A percentile compares a stretch with the other conserved stretches of the same genome.
Evolutionary conservation across 2,329 filamentous ascomycete species (phyloP).

Genomic region (Geosmithia putterillii): DNA sequence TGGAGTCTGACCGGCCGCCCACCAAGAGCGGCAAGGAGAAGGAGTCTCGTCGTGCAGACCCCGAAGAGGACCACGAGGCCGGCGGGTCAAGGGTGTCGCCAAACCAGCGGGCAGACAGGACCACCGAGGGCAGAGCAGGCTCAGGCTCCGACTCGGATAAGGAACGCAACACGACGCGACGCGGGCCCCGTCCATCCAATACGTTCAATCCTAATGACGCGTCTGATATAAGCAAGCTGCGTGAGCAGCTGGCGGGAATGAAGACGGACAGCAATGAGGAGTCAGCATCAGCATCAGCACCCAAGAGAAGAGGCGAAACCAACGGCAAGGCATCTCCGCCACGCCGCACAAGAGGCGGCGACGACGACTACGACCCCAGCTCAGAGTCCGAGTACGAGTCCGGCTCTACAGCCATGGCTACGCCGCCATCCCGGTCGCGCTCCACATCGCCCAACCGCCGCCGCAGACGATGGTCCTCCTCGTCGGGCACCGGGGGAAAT

Average conservation of each 20-base stretch:
- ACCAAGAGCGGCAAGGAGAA: neutral
- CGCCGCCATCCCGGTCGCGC: constrained; percentile 5
- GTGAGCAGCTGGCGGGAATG: constrained; percentile 35
- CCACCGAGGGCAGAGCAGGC: constrained; percentile 19
- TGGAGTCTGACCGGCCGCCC: too few species aligned
- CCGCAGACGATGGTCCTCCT: constrained; percentile 5
- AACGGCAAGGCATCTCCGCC: too few species aligned
- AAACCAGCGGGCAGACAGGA: constrained; percentile 26
- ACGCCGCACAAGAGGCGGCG: too few species aligned
- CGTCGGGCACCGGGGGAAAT: too few species aligned
- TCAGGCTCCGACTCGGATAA: constrained; percentile 28
- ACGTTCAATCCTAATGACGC: constrained; percentile 42
- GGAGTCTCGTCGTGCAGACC: neutral
- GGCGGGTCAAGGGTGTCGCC: constrained; percentile 10
- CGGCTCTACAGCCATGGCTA: neutral
- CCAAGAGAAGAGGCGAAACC: too few species aligned
- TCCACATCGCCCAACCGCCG: constrained; percentile 7
- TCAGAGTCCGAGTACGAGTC: too few species aligned
- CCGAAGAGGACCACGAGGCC: constrained; percentile 1
- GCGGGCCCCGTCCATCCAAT: constrained; percentile 23
- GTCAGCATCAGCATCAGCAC: neutral
- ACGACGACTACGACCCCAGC: neutral
- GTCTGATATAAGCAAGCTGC: constrained; percentile 33
- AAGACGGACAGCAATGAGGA: constrained; percentile 7
- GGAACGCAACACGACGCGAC: constrained; percentile 19